Percentiles rank a stretch among this genome's conserved stretches.
These are phyloP conservation scores for Cyberlindnera sargentensis DNA, from an alignment of 805 yeast species.

Conservation along the genomic window DNA sequence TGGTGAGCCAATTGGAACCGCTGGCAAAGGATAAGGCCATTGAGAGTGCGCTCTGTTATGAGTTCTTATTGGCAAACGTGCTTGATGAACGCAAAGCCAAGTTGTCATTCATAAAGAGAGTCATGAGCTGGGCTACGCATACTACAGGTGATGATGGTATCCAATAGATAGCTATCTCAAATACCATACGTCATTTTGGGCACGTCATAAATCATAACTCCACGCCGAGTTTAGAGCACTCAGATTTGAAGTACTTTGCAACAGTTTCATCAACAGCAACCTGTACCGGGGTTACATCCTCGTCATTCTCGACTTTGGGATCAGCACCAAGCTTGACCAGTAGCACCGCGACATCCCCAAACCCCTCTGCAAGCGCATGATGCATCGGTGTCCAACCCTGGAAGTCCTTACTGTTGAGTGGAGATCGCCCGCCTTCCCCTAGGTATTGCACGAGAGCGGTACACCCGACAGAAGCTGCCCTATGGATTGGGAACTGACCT, in stretches of 20 bases:
- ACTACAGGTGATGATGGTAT: too few relatives aligned
- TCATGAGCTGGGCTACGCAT: too few relatives aligned
- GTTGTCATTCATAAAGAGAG: too few relatives aligned
- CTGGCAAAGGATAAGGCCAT: too few relatives aligned
- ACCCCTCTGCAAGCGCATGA: conserved; percentile 88
- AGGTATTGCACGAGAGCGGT: conserved; percentile 48
- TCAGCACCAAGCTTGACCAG: conserved; percentile 69
- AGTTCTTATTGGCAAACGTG: too few relatives aligned
- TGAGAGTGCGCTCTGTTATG: too few relatives aligned
- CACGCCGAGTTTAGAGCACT: conserved; percentile 7
- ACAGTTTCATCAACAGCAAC: conserved; percentile 52
- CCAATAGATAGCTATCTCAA: too few relatives aligned
- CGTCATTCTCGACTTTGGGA: conserved; percentile 33
- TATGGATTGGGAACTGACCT: conserved; percentile 62
- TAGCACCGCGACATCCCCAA: conserved; percentile 63
- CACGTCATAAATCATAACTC: conserved; percentile 2
- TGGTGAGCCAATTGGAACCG: too few relatives aligned
- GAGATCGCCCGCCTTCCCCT: conserved; percentile 45
- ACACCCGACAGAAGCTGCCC: conserved; percentile 80
- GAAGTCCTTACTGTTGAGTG: conserved; percentile 60
- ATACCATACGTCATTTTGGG: too few relatives aligned
- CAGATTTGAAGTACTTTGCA: conserved; percentile 29
- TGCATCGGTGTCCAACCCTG: conserved; percentile 84
- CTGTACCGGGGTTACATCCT: conserved; percentile 47
- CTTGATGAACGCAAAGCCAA: too few relatives aligned